Evolutionary conservation across 345 rosid species (phyloP).

Genomic region (Diplotaxis tenuifolia): DNA sequence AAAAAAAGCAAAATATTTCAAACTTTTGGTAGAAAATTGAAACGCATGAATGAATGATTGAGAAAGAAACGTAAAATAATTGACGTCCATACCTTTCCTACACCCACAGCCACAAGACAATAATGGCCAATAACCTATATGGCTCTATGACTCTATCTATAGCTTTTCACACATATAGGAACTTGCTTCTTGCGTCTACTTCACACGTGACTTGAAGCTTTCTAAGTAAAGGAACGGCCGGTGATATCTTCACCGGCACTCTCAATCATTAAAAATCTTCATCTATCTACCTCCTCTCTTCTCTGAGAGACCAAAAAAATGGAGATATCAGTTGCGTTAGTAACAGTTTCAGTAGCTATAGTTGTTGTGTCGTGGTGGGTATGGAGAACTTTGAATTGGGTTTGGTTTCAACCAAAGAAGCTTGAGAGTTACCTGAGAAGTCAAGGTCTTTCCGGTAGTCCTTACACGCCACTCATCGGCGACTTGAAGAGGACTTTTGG

Average conservation of each 20-base stretch:
- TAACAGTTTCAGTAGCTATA: background rate
- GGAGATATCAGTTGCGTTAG: background rate
- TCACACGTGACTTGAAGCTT: background rate
- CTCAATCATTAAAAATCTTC: background rate
- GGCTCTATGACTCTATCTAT: background rate
- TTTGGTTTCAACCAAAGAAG: background rate
- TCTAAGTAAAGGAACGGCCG: background rate
- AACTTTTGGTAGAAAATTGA: background rate
- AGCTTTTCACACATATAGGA: background rate
- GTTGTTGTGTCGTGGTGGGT: background rate
- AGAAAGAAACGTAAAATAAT: background rate
- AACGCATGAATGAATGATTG: conserved; percentile 4
- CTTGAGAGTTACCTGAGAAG: background rate
- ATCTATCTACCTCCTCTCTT: background rate
- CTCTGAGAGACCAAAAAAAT: background rate
- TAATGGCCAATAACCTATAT: background rate
- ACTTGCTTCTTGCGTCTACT: background rate
- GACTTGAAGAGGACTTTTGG: background rate
- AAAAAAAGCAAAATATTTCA: background rate
- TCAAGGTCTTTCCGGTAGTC: background rate
- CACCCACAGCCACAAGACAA: background rate
- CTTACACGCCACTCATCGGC: background rate
- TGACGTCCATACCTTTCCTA: background rate
- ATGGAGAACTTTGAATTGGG: background rate
- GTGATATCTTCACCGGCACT: background rate